Conservation (phyloP, 1,284 basidiomycete genomes). For the Ganoderma lucidum region DNA sequence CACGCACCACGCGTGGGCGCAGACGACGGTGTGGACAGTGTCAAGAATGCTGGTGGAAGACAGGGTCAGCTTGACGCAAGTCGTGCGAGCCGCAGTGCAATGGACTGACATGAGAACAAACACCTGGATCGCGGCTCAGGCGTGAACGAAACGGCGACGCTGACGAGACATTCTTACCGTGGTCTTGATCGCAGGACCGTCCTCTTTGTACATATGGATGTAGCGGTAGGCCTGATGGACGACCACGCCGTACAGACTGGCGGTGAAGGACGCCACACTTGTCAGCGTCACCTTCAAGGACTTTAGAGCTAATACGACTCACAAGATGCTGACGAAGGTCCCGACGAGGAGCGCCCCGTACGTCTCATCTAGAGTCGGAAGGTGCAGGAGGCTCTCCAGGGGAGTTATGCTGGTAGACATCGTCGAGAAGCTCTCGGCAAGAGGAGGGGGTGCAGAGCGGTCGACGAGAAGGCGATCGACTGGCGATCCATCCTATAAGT, state of each 20-base stretch:
- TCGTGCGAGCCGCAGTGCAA: neutral
- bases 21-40: constrained; percentile 10
- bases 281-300: neutral
- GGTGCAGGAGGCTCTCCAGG: neutral
- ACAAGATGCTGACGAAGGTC: constrained; percentile 8
- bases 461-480: neutral
- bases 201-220: constrained; percentile 4
- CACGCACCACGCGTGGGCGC: constrained; percentile 17
- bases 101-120: neutral
- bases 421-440: neutral
- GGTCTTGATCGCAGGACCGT: neutral
- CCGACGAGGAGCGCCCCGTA: constrained; percentile 12
- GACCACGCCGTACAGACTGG: constrained; percentile 14
- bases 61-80: neutral
- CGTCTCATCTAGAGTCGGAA: constrained; percentile 11
- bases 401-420: neutral
- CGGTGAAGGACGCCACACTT: neutral
- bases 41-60: constrained; percentile 3
- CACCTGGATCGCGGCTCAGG: neutral
- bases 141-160: neutral
- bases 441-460: neutral
- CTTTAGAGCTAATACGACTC: neutral
- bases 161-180: neutral
- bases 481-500: neutral
- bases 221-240: constrained; percentile 18